Evolutionary conservation across 345 rosid genomes (phyloP), one percentile per base, ranked within the genome.

Genomic region (Chamaenerion angustifolium): DNA sequence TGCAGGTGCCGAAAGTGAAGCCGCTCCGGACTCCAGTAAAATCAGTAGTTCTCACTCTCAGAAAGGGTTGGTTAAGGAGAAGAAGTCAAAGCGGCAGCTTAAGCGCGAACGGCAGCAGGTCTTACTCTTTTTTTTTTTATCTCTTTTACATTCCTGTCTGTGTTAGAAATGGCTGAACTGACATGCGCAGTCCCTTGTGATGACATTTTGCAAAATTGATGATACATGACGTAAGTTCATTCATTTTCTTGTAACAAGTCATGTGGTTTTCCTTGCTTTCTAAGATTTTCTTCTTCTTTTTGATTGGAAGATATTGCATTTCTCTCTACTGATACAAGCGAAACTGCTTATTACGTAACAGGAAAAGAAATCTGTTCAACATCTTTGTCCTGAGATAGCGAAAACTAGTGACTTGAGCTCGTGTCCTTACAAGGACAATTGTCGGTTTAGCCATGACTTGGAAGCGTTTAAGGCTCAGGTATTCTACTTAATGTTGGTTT

Each of bases 61-160:
- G 37, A 31, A 7, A 31, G 46, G 63, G 14, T 40, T 74, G 14
- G 72, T 76, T 42, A 76, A 62, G 64, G 94, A 90, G 65, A 86
- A 77, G 82, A 90, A 90, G 75, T 90, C 95, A 10, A 90, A 77
- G 63, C 82, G 98, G n/a, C 95, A 85, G 55, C 74, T 86, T 51
- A 90, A 90, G 69, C 85, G 98, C 21, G 95, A 86, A 59, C 88
- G 95, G 50, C 81, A 45, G 0, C 76, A 83, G 85, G 90, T 87
- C 16, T 18, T 12, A 21, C 46, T 27, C 42, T 16, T 16, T 13
- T 11, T 23, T n/a, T 12, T 11, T 16, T 25, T n/a, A 14, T 41
- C n/a, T 7, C 5, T 31, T 13, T 11, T 1, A 45, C 13, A 45
- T 10, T 12, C 9, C n/a, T 55, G 44, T 21, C 48, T 55, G 18